Base-by-base conservation (phyloP, 106 monocot species). In the Allium cepa region DNA sequence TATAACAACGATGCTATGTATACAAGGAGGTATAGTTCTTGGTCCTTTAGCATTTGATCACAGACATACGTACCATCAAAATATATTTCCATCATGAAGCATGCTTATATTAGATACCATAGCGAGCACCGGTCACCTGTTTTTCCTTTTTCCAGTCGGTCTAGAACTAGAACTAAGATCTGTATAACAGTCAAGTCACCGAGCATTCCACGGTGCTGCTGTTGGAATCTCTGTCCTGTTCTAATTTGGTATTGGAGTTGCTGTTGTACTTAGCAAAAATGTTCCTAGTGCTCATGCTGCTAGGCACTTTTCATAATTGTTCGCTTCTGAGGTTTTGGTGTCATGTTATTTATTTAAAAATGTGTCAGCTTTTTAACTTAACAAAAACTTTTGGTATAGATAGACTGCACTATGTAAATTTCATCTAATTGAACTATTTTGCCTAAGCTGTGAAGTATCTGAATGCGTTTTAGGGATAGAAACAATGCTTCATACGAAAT, bases 61-160 rank as follows among this genome's bases (percentile, higher is more conserved):
- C 7, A 90, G 84, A 76, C 51, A 81, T 46, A n/a, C 59, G 3
- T 94, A 84, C 74, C 73, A 84, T 57, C 69, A 64, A 47, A 45
- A 22, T 11, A 1, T 94, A 17, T 94, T 89, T 62, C 93, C 93
- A 2, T 16, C 84, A 10, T 82, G 83, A 86, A 94, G 86, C 90
- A 69, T 56, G 49, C 79, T 89, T 8, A 82, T 82, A 45, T 76
- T 94, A 5, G 93, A 94, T 56, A 77, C 89, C 10, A 72, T 81
- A 7, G 89, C 93, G 15, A 82, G 68, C 79, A 79, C 90, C 49
- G 93, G 93, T 26, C 85, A 89, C 59, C 79, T 94, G 55, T 90
- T 84, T 82, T 94, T 90, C 76, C 78, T 94, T 46, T 94, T 94
- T 74, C 80, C 90, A 12, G 82, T 87, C 10, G 94, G 94, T 12